Base-by-base conservation (phyloP, 2,329 filamentous ascomycete species). In the Pseudogymnoascus sp. region DNA sequence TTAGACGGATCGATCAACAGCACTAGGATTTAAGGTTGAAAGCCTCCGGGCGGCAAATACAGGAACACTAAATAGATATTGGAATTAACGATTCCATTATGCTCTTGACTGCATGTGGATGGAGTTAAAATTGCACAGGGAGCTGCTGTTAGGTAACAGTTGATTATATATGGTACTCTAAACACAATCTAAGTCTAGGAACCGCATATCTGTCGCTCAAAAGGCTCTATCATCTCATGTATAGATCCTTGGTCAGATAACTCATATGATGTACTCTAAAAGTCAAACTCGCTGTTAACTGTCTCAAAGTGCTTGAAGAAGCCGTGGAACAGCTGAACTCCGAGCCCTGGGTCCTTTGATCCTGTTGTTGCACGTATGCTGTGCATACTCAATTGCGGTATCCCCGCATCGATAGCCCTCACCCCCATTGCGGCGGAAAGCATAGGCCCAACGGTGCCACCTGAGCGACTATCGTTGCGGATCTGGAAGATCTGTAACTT, bases 401-500 rank as follows among this genome's bases (percentile, higher is more conserved):
- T 88, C 12, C 93, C 93, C 0, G 90, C 91, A 73, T 98, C 93
- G 59, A 95, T 89, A 0, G 91, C 85, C 61, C 90, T 80, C 64
- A 96, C 87, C 31, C 93, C 93, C 76, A 95, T 89, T 28, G 84
- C 84, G 28, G 88, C 86, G 68, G 87, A 91, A 37, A 96, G 81
- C 84, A 93, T 92, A 0, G 95, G 95, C 0, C 95, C 95, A n/a
- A 98, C 92, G 0, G 95, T 99, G 14, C 95, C 95, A 31, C 95
- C 95, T 71, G 87, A 91, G 62, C 93, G 82, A 8, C 84, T 89
- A 76, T 98, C 95, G 73, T 98, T 99, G 63, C 95, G 81, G 74
- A 98, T 98, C 81, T 96, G 92, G 82, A 98, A 98, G 5, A 89
- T 80, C 77, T 98, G 95, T 62, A 96, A 81, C 59, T 82, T 85